phyloP scores from a whole-genome alignment of 2,329 filamentous ascomycete species.

The Blastomyces silverae region DNA sequence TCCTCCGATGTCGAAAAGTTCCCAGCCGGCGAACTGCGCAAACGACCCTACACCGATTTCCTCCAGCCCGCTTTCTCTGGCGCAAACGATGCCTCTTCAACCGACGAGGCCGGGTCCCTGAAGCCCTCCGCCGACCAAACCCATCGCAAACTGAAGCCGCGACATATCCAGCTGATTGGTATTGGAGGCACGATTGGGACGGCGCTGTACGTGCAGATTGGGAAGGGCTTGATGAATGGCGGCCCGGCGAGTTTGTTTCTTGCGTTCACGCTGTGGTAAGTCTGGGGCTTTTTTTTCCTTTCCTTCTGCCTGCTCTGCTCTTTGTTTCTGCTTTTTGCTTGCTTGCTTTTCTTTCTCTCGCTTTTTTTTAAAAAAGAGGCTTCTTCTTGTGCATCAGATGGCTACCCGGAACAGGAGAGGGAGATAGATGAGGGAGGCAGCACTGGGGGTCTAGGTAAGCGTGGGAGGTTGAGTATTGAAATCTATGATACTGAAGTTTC shows the following conservation, averaged over 20 bases:
- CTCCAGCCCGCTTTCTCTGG: neutral
- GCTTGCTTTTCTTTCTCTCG: no score
- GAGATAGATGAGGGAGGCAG: neutral
- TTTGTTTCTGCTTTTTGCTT: no score
- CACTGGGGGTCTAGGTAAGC: neutral
- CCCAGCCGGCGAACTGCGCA: conserved; percentile 2
- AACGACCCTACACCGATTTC: conserved; percentile 9
- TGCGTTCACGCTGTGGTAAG: conserved; percentile 43
- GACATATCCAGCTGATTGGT: conserved; percentile 44
- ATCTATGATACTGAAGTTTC: neutral
- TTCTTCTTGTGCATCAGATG: neutral
- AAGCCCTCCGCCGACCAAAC: conserved; percentile 31
- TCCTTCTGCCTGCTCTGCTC: no score
- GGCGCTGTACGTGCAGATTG: conserved; percentile 41
- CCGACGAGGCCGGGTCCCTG: conserved; percentile 14
- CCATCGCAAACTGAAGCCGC: conserved; percentile 39
- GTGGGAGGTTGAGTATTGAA: conserved; percentile 1
- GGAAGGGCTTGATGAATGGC: conserved; percentile 36
- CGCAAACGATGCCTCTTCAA: neutral
- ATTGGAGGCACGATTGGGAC: conserved; percentile 44
- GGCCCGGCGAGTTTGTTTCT: conserved; percentile 42
- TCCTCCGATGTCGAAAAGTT: conserved; percentile 6
- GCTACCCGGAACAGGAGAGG: neutral
- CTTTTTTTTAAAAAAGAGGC: conserved; percentile 7
- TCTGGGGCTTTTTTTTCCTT: conserved; percentile 18